A percentile compares a stretch with the other conserved stretches of the same genome.
phyloP scores from a whole-genome alignment of 179 eudicot genomes.

The Silene vulgaris region DNA sequence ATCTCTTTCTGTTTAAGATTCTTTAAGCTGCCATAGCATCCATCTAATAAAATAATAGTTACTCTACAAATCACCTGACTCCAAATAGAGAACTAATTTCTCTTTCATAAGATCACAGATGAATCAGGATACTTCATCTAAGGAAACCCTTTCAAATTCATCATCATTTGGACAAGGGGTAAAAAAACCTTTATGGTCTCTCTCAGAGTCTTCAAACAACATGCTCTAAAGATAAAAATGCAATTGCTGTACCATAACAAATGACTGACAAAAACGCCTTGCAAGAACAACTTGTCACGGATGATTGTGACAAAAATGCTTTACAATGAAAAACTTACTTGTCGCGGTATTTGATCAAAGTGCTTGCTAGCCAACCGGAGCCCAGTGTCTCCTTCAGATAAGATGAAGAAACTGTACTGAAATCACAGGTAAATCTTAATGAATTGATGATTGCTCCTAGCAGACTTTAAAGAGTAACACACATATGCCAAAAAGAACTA shows the following conservation, averaged over 20 bases:
- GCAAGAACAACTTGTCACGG: too few relatives aligned
- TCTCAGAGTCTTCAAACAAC: not conserved
- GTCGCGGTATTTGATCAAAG: constrained; percentile 54
- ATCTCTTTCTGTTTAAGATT: too few relatives aligned
- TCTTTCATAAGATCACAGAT: not conserved
- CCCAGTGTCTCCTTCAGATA: constrained; percentile 75
- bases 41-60: too few relatives aligned
- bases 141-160: not conserved
- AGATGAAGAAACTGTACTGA: constrained; percentile 87
- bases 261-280: not conserved
- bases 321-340: constrained; percentile 44
- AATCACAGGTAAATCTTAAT: constrained; percentile 26
- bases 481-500: constrained; percentile 3
- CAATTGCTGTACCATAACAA: not conserved
- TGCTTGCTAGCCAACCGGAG: constrained; percentile 84
- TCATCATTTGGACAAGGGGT: not conserved
- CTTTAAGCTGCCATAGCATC: too few relatives aligned
- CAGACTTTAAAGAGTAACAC: not conserved
- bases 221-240: not conserved
- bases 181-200: not conserved
- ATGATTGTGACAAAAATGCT: not conserved
- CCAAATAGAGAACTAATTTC: too few relatives aligned
- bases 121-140: not conserved
- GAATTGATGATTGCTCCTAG: constrained; percentile 1
- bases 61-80: too few relatives aligned